Evolutionary conservation across 495 filamentous ascomycete genomes (phyloP).

Genomic region (Collariella sp.): DNA sequence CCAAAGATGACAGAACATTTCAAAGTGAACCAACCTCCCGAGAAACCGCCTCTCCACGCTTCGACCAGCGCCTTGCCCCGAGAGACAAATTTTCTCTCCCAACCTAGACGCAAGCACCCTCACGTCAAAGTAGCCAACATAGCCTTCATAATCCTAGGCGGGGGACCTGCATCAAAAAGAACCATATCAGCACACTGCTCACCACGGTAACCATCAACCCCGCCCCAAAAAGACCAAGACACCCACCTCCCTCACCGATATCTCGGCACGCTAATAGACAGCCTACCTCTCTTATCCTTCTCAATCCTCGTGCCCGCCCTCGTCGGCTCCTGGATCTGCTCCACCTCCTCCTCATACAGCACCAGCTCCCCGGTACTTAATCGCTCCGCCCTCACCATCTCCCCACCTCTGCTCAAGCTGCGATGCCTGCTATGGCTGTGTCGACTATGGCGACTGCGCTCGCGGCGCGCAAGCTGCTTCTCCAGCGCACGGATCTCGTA

Average conservation of each 20-base stretch:
- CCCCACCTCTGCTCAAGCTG: conserved; percentile 14
- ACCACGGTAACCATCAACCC: not conserved
- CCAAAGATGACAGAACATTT: not conserved
- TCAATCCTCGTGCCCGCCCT: conserved; percentile 56
- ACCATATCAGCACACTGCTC: conserved; percentile 16
- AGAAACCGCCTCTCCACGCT: too few relatives aligned
- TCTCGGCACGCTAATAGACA: conserved; percentile 56
- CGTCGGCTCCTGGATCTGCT: conserved; percentile 42
- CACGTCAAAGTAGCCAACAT: conserved; percentile 74
- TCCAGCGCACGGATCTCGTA: conserved; percentile 38
- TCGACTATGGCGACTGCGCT: conserved; percentile 1
- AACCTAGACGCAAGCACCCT: conserved; percentile 2
- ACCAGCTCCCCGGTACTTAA: conserved; percentile 45
- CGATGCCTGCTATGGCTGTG: conserved; percentile 19
- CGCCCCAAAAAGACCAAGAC: not conserved
- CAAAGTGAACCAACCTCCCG: too few relatives aligned
- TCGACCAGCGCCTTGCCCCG: too few relatives aligned
- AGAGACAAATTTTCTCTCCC: not conserved
- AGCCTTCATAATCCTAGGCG: conserved; percentile 56
- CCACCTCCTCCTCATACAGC: conserved; percentile 44
- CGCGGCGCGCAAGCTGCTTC: conserved; percentile 16
- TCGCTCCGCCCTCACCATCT: conserved; percentile 40
- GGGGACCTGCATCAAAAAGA: conserved; percentile 32
- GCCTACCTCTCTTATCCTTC: conserved; percentile 82
- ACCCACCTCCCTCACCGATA: conserved; percentile 35